These are phyloP conservation scores for Lepidopterella palustris DNA, from an alignment of 495 filamentous ascomycete species.

Conservation along the genomic window DNA sequence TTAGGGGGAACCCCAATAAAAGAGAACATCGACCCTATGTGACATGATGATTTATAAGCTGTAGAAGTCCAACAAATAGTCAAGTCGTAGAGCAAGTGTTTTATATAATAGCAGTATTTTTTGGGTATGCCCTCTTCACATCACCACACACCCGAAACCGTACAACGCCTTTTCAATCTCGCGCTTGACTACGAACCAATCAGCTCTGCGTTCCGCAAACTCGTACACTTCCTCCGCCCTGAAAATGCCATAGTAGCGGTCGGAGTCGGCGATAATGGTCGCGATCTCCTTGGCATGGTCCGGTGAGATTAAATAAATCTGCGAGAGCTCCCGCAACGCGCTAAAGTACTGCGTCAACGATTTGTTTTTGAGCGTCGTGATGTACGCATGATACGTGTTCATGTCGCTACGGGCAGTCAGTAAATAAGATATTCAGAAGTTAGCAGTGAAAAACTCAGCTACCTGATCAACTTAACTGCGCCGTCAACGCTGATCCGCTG, in stretches of 20 bases:
- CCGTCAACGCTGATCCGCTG: conserved; percentile 87
- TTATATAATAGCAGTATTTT: neutral
- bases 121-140: conserved; percentile 49
- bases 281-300: conserved; percentile 91
- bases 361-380: conserved; percentile 71
- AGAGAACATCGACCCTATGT: no score
- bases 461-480: conserved; percentile 84
- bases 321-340: conserved; percentile 82
- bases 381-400: conserved; percentile 84
- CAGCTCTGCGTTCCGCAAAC: conserved; percentile 86
- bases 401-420: conserved; percentile 58
- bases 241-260: conserved; percentile 86
- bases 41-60: no score
- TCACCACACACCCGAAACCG: conserved; percentile 80
- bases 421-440: neutral
- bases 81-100: no score
- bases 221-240: conserved; percentile 95
- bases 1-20: no score
- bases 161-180: conserved; percentile 97
- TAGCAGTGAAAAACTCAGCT: conserved; percentile 19
- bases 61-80: no score
- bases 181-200: conserved; percentile 83
- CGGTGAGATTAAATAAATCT: conserved; percentile 90
- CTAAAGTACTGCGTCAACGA: conserved; percentile 83
- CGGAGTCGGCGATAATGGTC: conserved; percentile 84